Percentiles rank a stretch among this genome's conserved stretches.
Evolutionary conservation across 495 filamentous ascomycete genomes (phyloP).

Genomic region (Penicillium subrubescens): DNA sequence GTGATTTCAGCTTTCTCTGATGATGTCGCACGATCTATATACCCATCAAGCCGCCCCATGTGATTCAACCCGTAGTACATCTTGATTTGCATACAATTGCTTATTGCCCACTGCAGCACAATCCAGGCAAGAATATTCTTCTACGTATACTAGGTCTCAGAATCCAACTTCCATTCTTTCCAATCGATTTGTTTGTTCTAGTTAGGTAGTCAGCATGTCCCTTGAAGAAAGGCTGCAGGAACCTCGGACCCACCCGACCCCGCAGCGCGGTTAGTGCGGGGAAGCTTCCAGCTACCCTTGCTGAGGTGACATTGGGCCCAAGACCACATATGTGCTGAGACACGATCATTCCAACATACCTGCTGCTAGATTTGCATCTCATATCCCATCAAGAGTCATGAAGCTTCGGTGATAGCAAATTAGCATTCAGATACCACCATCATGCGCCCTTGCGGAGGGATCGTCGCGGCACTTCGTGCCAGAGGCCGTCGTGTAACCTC

Average conservation of each 20-base stretch:
- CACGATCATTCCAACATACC: not conserved
- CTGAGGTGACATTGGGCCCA: not conserved
- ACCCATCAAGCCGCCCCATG: too few species aligned
- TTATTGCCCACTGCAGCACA: not conserved
- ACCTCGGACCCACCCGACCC: constrained; percentile 19
- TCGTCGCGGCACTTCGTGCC: constrained; percentile 11
- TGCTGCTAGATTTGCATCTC: not conserved
- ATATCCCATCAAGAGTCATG: constrained; percentile 5
- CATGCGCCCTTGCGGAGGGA: constrained; percentile 21
- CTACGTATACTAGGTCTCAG: not conserved
- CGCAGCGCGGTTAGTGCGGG: constrained; percentile 17
- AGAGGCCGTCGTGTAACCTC: not conserved
- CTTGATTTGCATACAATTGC: not conserved
- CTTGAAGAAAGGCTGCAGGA: not conserved
- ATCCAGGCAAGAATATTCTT: not conserved
- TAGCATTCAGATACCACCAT: constrained; percentile 7
- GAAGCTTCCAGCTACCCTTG: constrained; percentile 15
- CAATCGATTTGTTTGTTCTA: not conserved
- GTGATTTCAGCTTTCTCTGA: too few species aligned
- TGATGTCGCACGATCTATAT: too few species aligned
- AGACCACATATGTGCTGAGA: not conserved
- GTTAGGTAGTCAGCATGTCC: not conserved
- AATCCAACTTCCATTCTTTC: not conserved
- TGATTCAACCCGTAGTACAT: too few species aligned
- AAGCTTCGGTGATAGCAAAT: constrained; percentile 6